Evolutionary conservation across 345 rosid genomes (phyloP).

Genomic region (Psidium guajava): DNA sequence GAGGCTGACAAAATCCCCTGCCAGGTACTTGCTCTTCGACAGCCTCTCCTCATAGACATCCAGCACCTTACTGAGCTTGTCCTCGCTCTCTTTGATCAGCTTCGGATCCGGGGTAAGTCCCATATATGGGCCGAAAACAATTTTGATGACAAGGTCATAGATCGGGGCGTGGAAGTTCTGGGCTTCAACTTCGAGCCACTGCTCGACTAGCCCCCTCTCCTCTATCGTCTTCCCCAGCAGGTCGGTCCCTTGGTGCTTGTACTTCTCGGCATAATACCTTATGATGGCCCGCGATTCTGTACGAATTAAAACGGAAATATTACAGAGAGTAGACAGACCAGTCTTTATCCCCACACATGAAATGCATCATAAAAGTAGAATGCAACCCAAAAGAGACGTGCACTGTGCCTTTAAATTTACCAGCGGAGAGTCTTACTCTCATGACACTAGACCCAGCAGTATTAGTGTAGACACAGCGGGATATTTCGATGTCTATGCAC

Average conservation of each 20-base stretch:
- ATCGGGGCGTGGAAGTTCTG: constrained; percentile 41
- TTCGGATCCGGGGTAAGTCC: constrained; percentile 38
- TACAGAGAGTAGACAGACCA: neutral
- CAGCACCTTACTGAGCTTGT: constrained; percentile 38
- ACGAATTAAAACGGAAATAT: neutral
- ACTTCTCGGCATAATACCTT: constrained; percentile 60
- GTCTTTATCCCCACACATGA: neutral
- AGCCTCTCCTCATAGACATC: constrained; percentile 66
- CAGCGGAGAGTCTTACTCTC: neutral
- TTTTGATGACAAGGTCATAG: constrained; percentile 22
- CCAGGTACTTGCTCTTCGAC: constrained; percentile 47
- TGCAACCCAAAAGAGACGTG: neutral
- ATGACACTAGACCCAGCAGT: neutral
- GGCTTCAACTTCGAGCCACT: constrained; percentile 67
- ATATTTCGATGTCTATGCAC: neutral
- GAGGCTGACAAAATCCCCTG: constrained; percentile 57
- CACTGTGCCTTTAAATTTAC: neutral
- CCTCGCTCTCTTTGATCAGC: constrained; percentile 46
- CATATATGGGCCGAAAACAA: constrained; percentile 27
- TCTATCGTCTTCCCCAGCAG: constrained; percentile 29
- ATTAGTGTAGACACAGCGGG: neutral
- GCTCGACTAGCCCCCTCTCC: constrained; percentile 54
- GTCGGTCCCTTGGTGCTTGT: constrained; percentile 34
- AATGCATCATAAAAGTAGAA: neutral
- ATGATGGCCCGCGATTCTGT: constrained; percentile 73